These are phyloP conservation scores for Termitomyces sp. DNA, from an alignment of 768 basidiomycete genomes.

Conservation along the genomic window DNA sequence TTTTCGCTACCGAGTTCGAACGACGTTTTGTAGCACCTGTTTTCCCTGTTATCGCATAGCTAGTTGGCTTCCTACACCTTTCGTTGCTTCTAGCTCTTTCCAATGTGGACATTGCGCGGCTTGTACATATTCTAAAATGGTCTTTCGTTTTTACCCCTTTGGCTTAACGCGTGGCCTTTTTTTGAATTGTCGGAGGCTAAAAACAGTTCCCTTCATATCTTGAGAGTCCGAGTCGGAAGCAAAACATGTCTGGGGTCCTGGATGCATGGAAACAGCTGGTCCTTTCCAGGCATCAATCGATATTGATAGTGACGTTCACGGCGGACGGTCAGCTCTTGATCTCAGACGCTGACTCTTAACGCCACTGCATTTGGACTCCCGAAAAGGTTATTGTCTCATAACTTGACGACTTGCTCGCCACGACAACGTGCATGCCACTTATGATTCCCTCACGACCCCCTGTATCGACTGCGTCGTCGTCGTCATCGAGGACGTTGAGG, in stretches of 20 bases:
- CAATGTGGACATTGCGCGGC: background rate
- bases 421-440: background rate
- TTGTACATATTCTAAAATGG: background rate
- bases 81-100: background rate
- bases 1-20: background rate
- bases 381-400: conserved; percentile 1
- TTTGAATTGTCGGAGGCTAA: conserved; percentile 1
- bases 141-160: background rate
- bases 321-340: background rate
- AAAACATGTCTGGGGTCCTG: background rate
- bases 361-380: conserved; percentile 1
- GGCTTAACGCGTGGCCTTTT: background rate
- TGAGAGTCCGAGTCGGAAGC: background rate
- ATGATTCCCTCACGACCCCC: background rate
- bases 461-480: background rate
- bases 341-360: conserved; percentile 1
- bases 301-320: background rate
- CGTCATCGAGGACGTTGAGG: background rate
- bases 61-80: background rate
- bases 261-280: background rate
- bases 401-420: background rate
- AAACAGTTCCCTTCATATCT: background rate
- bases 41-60: background rate
- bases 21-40: background rate
- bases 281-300: background rate